Conservation (phyloP, 371 early-diverging fungal species). For the Mortierella sp. region DNA sequence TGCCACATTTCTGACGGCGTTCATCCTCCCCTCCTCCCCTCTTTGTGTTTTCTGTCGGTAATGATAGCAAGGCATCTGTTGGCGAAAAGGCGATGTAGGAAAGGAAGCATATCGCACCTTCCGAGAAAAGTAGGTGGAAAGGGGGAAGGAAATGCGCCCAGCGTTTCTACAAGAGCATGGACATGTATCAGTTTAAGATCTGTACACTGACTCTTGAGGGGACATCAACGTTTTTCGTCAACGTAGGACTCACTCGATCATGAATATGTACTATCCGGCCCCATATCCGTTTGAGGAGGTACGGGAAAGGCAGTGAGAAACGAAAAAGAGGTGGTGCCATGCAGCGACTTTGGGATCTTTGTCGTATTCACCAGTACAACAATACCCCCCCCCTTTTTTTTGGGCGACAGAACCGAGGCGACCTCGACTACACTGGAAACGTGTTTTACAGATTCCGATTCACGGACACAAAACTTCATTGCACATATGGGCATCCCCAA, state of each 20-base stretch:
- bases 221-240: not conserved
- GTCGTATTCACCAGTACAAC: too few relatives aligned
- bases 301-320: not conserved
- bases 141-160: too few relatives aligned
- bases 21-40: not conserved
- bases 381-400: too few relatives aligned
- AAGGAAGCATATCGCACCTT: slow-evolving; percentile 16
- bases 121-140: slow-evolving; percentile 25
- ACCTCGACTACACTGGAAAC: slow-evolving; percentile 25
- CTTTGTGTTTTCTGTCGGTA: not conserved
- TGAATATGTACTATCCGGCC: too few relatives aligned
- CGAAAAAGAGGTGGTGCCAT: too few relatives aligned
- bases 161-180: not conserved
- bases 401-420: slow-evolving; percentile 21
- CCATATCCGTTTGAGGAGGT: too few relatives aligned
- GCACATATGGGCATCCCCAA: slow-evolving; percentile 73
- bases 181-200: not conserved
- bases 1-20: not conserved
- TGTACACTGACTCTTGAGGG: not conserved
- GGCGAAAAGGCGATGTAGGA: slow-evolving; percentile 24
- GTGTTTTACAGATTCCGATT: slow-evolving; percentile 44
- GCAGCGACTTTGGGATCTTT: too few relatives aligned
- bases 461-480: slow-evolving; percentile 42
- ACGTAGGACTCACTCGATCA: too few relatives aligned
- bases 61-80: slow-evolving; percentile 48